Conservation (phyloP, 176 grass and related monocot species). For the Saccharum spontaneum region DNA sequence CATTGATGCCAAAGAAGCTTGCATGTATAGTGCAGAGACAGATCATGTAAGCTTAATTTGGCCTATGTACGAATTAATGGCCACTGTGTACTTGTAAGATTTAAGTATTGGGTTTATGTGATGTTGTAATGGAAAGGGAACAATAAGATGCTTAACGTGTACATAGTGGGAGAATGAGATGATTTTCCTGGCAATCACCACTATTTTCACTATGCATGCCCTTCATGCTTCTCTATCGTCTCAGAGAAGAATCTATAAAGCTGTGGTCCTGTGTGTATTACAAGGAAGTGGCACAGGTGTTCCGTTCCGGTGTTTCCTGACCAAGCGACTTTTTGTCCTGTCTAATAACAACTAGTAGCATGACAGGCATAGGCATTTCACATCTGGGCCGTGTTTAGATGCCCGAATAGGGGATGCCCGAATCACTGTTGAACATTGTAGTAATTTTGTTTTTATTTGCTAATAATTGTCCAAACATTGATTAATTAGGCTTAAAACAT, state of each 20-base stretch:
- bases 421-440: too few relatives aligned
- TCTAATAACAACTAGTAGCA: conserved; percentile 6
- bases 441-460: too few relatives aligned
- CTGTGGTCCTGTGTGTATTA: conserved; percentile 18
- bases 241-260: conserved; percentile 36
- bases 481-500: too few relatives aligned
- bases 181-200: conserved; percentile 42
- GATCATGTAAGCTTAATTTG: not conserved
- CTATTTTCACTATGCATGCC: not conserved
- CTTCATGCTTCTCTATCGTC: not conserved
- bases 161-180: conserved; percentile 19
- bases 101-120: not conserved
- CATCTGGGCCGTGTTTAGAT: too few relatives aligned
- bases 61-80: not conserved
- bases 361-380: not conserved
- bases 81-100: not conserved
- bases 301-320: not conserved
- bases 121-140: conserved; percentile 1
- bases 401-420: too few relatives aligned
- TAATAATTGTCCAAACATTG: too few relatives aligned
- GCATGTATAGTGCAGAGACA: not conserved
- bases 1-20: too few relatives aligned
- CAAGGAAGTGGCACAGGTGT: conserved; percentile 22
- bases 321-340: not conserved
- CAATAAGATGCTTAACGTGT: conserved; percentile 27